Evolutionary conservation across 2,329 filamentous ascomycete species (phyloP).

Genomic region (Penicillium sp.): DNA sequence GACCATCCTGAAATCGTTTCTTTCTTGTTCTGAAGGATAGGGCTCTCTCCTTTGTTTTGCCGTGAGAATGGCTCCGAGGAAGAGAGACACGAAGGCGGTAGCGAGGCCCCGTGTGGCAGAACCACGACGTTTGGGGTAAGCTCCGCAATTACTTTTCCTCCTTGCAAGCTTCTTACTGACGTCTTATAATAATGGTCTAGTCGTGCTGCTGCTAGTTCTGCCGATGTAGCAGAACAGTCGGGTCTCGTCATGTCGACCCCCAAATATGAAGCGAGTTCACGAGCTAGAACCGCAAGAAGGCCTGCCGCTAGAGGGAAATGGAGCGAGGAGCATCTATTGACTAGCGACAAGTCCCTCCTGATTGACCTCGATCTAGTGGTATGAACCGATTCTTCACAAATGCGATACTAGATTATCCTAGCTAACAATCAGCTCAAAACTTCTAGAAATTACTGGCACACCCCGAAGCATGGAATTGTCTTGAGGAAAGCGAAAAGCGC

Average conservation of each 20-base stretch:
- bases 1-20: conserved; percentile 60
- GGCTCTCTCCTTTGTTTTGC: conserved; percentile 22
- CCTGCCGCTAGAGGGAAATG: conserved; percentile 36
- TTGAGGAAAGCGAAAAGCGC: conserved; percentile 43
- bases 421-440: neutral
- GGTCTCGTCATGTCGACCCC: conserved; percentile 28
- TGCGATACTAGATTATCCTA: neutral
- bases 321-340: conserved; percentile 41
- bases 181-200: conserved; percentile 23
- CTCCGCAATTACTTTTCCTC: conserved; percentile 3
- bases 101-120: conserved; percentile 25
- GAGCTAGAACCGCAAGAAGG: conserved; percentile 33
- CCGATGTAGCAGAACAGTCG: conserved; percentile 27
- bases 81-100: conserved; percentile 32
- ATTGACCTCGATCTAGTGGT: conserved; percentile 41
- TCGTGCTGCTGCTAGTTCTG: conserved; percentile 14
- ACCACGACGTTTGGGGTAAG: conserved; percentile 22
- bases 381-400: conserved; percentile 12
- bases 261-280: conserved; percentile 20
- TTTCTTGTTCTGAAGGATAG: conserved; percentile 4
- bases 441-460: conserved; percentile 40
- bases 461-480: conserved; percentile 42
- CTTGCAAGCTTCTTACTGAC: neutral
- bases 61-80: conserved; percentile 32
- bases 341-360: conserved; percentile 38